Base-by-base conservation (phyloP, 1,284 basidiomycete species). In the Sporisorium iseilematis-ciliati region DNA sequence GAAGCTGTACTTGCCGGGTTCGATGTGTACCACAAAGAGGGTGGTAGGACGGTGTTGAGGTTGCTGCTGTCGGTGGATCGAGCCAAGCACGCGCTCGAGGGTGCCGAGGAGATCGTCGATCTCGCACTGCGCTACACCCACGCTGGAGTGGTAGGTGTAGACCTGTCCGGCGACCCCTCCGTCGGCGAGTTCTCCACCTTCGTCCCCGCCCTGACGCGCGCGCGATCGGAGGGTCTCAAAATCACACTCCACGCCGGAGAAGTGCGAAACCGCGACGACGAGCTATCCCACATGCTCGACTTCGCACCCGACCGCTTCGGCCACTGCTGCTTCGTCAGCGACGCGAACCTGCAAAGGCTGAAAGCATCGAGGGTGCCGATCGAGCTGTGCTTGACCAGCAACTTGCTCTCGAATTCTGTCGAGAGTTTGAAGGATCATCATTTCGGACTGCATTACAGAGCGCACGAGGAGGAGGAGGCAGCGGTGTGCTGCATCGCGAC, bases 301-400 rank as follows among this genome's bases (percentile, higher is more conserved):
- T 77, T 76, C 42, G 12, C 40, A 12, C 73, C 76, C 3, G 67
- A 78, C 40, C 55, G 76, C 4, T 62, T 75, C 23, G 76, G 76
- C 7, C 76, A 78, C 53, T 65, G 66, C 57, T 76, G 73, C 62
- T 77, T 73, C 57, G 61, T 77, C 57, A 56, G 46, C 3, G 11
- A 41, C 12, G 0, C 20, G 16, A 67, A 71, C 46, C 46, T 66
- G 12, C 14, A 4, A 0, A 21, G 38, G 7, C 52, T 79, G 2
- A 26, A 40, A 25, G 33, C 26, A 12, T 29, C 26, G 11, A 5
- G 23, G 1, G 67, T 68, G 3, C 75, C 75, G 0, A 55, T 77
- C 4, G 77, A 79, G 46, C 61, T 79, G 25, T 79, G 77, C 33
- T 51, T 73, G 8, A 79, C 77, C 2, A 69, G 65, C 51, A 79